Evolutionary conservation across 192 early-diverging fungal genomes (phyloP), one percentile per base, ranked within the genome.

Genomic region (Coemansia sp.): DNA sequence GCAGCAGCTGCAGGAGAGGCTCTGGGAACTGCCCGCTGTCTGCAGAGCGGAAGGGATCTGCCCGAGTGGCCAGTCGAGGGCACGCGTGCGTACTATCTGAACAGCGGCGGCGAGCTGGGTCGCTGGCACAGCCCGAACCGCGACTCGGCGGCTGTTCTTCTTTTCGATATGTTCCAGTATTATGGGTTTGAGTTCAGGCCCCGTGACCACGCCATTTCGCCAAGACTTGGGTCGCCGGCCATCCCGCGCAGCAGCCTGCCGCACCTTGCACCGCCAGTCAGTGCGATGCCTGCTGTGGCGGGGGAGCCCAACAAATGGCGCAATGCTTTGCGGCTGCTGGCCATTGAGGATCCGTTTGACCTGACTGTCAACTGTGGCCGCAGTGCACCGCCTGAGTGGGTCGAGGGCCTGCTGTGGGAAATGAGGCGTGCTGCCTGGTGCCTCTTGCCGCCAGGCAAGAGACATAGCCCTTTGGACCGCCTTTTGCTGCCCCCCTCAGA

Each of bases 291-390:
- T 35, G 29, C 56, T 18, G 22, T 70, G 19, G 27, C 8, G 0
- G 19, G 50, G 29, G 19, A 56, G 29, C 74, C 74, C 5, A 46
- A 34, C 21, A 33, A 40, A 12, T 77, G 74, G 74, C 50, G 42
- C 15, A n/a, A 48, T 21, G 34, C 34, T 0, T 17, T 78, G 12
- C 69, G 68, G 0, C n/a, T 58, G n/a, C 38, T 79, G 40, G 76
- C 67, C 3, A 64, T 79, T 8, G 76, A 79, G 56, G 76, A 79
- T 33, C 70, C 70, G 7, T 73, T 79, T 3, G 76, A 79, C 17
- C 21, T 52, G 15, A 8, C 26, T 1, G 46, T 66, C 17, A 79
- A 73, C 44, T 73, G 70, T 32, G 70, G 57, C 1, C 67, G 76
- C 56, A 61, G 59, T 15, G 76, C 66, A 9, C 63, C 70, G 29